phyloP scores from a whole-genome alignment of 2,329 filamentous ascomycete species.

The Fusarium poae region DNA sequence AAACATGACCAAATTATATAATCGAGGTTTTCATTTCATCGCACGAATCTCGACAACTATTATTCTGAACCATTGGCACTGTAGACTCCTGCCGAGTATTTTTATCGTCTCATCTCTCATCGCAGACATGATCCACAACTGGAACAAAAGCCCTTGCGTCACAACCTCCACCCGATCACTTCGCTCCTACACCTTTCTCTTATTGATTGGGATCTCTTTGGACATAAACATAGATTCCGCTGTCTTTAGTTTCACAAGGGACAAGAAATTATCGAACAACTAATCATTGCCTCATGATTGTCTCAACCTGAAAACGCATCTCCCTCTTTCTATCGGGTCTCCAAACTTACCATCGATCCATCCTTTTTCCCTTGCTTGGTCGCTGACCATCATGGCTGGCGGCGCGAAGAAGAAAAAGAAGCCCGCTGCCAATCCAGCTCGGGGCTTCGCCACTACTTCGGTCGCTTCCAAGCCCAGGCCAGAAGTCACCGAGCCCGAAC shows the following conservation, averaged over 20 bases:
- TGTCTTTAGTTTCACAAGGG: constrained; percentile 1
- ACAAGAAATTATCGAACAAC: background rate
- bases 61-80: background rate
- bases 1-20: background rate
- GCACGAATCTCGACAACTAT: background rate
- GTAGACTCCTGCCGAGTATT: background rate
- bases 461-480: constrained; percentile 84
- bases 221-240: constrained; percentile 15
- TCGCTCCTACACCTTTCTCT: constrained; percentile 28
- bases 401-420: constrained; percentile 90
- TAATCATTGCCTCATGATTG: constrained; percentile 15
- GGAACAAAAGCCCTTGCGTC: constrained; percentile 39
- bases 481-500: constrained; percentile 63
- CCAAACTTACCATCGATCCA: constrained; percentile 6
- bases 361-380: constrained; percentile 1
- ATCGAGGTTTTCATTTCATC: background rate
- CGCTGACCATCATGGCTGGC: constrained; percentile 69
- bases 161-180: constrained; percentile 38
- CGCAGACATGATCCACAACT: constrained; percentile 33
- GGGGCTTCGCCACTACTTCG: constrained; percentile 94
- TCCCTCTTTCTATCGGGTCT: background rate
- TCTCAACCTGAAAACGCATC: background rate
- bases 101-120: constrained; percentile 6
- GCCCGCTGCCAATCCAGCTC: constrained; percentile 84
- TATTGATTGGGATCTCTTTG: constrained; percentile 8